Percentiles rank a stretch among this genome's conserved stretches.
These are phyloP conservation scores for Aurifilum marmelostoma DNA, from an alignment of 2,329 filamentous ascomycete species.

Conservation along the genomic window DNA sequence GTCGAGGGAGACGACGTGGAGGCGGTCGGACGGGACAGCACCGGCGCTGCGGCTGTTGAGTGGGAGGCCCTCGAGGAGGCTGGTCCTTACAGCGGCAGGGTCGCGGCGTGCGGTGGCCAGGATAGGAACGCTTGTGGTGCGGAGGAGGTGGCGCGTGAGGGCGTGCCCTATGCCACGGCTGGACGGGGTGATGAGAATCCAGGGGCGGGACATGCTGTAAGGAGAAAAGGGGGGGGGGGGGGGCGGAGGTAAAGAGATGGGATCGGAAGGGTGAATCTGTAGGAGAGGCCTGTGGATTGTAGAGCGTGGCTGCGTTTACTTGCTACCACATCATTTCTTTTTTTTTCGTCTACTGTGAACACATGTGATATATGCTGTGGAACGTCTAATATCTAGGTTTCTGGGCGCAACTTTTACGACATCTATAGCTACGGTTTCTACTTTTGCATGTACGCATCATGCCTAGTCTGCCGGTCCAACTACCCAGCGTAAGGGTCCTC, in stretches of 20 bases:
- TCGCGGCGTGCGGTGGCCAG: slow-evolving; percentile 49
- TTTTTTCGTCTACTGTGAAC: background rate
- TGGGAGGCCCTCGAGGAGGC: slow-evolving; percentile 39
- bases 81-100: slow-evolving; percentile 40
- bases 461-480: background rate
- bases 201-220: slow-evolving; percentile 50
- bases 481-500: background rate
- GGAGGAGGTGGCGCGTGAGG: slow-evolving; percentile 53
- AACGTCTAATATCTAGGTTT: background rate
- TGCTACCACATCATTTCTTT: background rate
- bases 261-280: background rate
- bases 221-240: no score
- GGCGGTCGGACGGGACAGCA: slow-evolving; percentile 36
- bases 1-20: slow-evolving; percentile 48
- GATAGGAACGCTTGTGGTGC: slow-evolving; percentile 51
- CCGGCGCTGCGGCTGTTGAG: slow-evolving; percentile 18
- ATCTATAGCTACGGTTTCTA: background rate
- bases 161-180: slow-evolving; percentile 54
- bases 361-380: no score
- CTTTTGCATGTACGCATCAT: background rate
- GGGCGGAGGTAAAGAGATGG: no score
- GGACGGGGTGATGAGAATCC: slow-evolving; percentile 53
- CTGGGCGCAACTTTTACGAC: background rate
- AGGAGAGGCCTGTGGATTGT: background rate
- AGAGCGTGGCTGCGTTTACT: background rate